phyloP scores from a whole-genome alignment of 2,329 filamentous ascomycete genomes.

The Colletotrichum sp. region DNA sequence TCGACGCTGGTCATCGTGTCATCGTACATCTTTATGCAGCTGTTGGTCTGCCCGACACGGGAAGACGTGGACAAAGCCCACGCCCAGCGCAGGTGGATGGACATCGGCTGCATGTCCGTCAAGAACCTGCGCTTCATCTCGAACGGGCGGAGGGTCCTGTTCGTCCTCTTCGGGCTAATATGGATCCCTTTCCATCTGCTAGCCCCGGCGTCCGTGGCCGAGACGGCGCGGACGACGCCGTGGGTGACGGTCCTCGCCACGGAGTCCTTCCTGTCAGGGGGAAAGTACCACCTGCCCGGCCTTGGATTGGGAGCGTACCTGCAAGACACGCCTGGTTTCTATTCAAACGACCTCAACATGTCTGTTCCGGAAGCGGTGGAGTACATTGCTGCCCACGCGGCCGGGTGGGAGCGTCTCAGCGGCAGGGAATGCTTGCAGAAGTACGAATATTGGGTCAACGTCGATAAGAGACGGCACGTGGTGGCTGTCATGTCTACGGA shows the following conservation, averaged over 20 bases:
- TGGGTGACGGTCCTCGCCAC: not conserved
- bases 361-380: not conserved
- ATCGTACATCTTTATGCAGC: constrained; percentile 25
- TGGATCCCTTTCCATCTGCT: constrained; percentile 33
- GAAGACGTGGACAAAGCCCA: constrained; percentile 46
- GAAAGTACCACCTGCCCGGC: constrained; percentile 9
- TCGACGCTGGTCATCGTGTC: constrained; percentile 9
- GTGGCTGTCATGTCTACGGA: not conserved
- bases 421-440: not conserved
- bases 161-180: constrained; percentile 25
- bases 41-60: constrained; percentile 19
- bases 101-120: constrained; percentile 48
- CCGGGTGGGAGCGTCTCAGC: not conserved
- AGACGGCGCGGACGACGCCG: not conserved
- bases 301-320: not conserved
- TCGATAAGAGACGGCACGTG: not conserved
- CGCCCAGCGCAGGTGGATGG: constrained; percentile 40
- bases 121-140: constrained; percentile 35
- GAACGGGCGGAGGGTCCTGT: constrained; percentile 22
- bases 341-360: not conserved
- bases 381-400: not conserved
- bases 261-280: constrained; percentile 16
- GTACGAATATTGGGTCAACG: not conserved
- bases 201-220: constrained; percentile 24
- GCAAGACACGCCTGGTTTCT: not conserved